phyloP scores from a whole-genome alignment of 2,329 filamentous ascomycete genomes.

The Amphichorda felina region DNA sequence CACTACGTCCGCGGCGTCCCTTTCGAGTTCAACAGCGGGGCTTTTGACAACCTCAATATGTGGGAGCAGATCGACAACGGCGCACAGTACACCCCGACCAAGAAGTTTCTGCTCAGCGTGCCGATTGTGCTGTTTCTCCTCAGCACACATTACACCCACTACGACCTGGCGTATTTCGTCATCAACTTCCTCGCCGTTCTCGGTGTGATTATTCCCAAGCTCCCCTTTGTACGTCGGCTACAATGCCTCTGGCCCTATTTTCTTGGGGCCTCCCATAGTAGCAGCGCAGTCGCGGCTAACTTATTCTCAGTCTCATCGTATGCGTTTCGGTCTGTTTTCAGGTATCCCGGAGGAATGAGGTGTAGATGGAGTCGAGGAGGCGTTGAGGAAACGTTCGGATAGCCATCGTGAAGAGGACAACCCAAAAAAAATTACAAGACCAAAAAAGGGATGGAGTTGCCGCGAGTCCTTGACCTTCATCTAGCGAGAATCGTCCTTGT shows the following conservation, averaged over 20 bases:
- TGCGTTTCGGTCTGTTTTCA: conserved; percentile 65
- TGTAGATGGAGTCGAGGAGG: conserved; percentile 5
- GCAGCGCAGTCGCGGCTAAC: conserved; percentile 4
- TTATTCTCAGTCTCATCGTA: conserved; percentile 38
- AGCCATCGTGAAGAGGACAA: not conserved
- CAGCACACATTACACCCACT: conserved; percentile 98
- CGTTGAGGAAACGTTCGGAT: conserved; percentile 1
- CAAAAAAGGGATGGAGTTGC: not conserved
- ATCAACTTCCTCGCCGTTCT: conserved; percentile 93
- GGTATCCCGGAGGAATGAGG: conserved; percentile 49
- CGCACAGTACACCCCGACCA: conserved; percentile 95
- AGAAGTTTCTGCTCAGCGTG: conserved; percentile 93
- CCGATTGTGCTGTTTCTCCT: conserved; percentile 90
- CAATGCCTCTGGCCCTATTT: not conserved
- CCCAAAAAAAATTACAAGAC: not conserved
- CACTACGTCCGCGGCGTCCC: conserved; percentile 96
- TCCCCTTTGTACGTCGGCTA: conserved; percentile 70
- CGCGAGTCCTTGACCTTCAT: not conserved
- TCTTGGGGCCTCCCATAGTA: not conserved
- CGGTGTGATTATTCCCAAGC: conserved; percentile 88
- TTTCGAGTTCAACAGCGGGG: conserved; percentile 97
- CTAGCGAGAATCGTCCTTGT: not conserved
- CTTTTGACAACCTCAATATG: conserved; percentile 99
- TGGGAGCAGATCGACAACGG: conserved; percentile 99
- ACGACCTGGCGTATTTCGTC: conserved; percentile 91